Conservation (phyloP, 2,329 filamentous ascomycete species). For the Ceratocystis huliohia region DNA sequence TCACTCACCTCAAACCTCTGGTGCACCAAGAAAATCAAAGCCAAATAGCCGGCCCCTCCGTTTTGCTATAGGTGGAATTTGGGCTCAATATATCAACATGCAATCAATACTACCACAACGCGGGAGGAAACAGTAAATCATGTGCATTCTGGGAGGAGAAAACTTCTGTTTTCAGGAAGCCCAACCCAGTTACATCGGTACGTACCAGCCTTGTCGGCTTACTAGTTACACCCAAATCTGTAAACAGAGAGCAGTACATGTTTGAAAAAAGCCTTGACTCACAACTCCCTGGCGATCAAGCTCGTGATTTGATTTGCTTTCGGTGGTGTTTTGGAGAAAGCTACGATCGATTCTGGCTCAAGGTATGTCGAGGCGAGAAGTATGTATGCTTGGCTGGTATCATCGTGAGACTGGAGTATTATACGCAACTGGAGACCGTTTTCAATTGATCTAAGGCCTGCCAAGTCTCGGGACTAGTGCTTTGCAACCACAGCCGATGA, state of each 20-base stretch:
- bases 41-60: neutral
- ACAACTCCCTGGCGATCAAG: neutral
- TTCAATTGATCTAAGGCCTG: neutral
- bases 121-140: too few relatives aligned
- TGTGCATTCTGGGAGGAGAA: neutral
- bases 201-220: neutral
- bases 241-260: neutral
- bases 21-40: neutral
- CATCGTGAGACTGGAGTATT: neutral
- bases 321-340: neutral
- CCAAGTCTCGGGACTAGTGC: neutral
- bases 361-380: neutral
- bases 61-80: neutral
- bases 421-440: neutral
- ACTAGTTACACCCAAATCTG: neutral
- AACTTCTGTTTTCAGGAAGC: neutral
- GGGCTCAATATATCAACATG: neutral
- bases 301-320: constrained; percentile 7
- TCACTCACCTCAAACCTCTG: neutral
- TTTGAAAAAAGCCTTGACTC: neutral
- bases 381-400: neutral
- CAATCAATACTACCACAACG: too few relatives aligned
- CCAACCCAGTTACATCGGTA: neutral
- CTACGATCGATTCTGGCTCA: neutral
- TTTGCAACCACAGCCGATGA: neutral